These are phyloP conservation scores for grape (Vitis vinifera) DNA, from an alignment of 164 flowering plant genomes.

Conservation along the genomic window ASM3070453v1 NC_081811.1:24279501-24280000, in stretches of 20 bases:
- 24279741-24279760: not conserved
- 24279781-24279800: constrained; percentile 24
- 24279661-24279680: too few relatives aligned
- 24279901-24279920: constrained; percentile 18
- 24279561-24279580: constrained; percentile 18
- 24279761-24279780: constrained; percentile 3
- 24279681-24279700: not conserved
- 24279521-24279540: constrained; percentile 37
- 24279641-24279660: too few relatives aligned
- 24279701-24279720: not conserved
- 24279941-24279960: not conserved
- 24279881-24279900: constrained; percentile 11
- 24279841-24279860: constrained; percentile 16
- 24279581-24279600: not conserved
- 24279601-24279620: not conserved
- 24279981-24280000: not conserved
- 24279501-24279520: constrained; percentile 31
- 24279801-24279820: constrained; percentile 31
- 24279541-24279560: constrained; percentile 30
- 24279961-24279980: not conserved
- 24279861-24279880: constrained; percentile 29
- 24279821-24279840: not conserved
- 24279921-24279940: not conserved
- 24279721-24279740: not conserved
- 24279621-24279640: too few relatives aligned